Evolutionary conservation across 257 asterid genomes (phyloP).

Genomic region (Solanum corneliomulleri): DNA sequence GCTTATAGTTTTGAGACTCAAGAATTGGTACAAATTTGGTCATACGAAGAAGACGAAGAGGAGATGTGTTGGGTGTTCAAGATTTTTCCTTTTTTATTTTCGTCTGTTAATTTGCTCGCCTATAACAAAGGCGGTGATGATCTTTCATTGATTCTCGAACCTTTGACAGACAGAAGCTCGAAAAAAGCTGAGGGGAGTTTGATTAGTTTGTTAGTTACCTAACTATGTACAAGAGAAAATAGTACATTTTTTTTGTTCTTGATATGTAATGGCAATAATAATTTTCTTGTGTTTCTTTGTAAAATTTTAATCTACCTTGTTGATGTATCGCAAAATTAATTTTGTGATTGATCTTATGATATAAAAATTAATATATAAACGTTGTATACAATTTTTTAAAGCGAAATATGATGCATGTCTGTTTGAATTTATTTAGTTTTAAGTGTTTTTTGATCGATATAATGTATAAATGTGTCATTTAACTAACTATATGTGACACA

Average conservation of each 20-base stretch:
- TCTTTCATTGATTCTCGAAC: background rate
- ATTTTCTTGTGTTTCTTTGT: background rate
- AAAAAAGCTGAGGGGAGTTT: background rate
- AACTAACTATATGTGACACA: too few species aligned
- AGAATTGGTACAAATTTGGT: slow-evolving; percentile 1
- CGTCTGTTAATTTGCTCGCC: background rate
- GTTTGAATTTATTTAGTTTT: too few species aligned
- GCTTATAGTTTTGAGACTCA: slow-evolving; percentile 12
- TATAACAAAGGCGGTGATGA: background rate
- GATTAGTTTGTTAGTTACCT: background rate
- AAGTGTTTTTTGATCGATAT: too few species aligned
- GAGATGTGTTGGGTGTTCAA: background rate
- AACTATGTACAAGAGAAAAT: background rate
- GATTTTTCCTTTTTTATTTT: slow-evolving; percentile 2
- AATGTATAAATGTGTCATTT: too few species aligned
- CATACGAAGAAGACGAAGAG: background rate
- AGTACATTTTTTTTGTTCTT: background rate
- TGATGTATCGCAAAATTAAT: too few species aligned
- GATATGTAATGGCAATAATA: background rate
- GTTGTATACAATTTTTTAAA: too few species aligned
- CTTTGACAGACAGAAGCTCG: background rate
- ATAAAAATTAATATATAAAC: too few species aligned
- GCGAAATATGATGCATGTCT: background rate
- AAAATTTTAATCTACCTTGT: too few species aligned
- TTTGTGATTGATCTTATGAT: background rate